phyloP scores from a whole-genome alignment of 2,329 filamentous ascomycete genomes.

The Cordyceps tenuipes region DNA sequence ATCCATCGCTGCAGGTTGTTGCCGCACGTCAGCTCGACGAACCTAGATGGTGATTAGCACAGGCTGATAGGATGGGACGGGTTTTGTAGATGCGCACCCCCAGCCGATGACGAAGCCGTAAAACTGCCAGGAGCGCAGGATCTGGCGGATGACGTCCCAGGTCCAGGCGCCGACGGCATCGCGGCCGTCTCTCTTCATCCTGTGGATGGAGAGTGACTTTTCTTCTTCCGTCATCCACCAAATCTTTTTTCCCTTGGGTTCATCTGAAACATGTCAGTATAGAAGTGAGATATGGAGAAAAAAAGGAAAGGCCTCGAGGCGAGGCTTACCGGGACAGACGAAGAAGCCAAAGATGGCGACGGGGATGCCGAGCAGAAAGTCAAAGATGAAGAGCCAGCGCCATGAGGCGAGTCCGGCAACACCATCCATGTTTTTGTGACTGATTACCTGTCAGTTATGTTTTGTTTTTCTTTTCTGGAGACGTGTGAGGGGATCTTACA shows the following conservation, averaged over 20 bases:
- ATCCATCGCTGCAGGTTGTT: conserved; percentile 12
- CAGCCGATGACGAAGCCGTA: conserved; percentile 13
- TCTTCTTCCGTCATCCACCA: conserved; percentile 14
- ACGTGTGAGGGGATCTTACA: conserved; percentile 15
- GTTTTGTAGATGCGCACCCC: background rate
- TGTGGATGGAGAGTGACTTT: background rate
- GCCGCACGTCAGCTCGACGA: conserved; percentile 11
- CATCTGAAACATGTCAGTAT: background rate
- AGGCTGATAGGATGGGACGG: no score
- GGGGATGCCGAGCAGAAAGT: conserved; percentile 29
- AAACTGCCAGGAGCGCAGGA: conserved; percentile 12
- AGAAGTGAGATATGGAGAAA: background rate
- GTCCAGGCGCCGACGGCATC: conserved; percentile 9
- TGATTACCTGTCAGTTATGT: background rate
- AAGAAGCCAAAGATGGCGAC: conserved; percentile 18
- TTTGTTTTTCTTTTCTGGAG: background rate
- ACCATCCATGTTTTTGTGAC: conserved; percentile 25
- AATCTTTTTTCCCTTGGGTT: conserved; percentile 11
- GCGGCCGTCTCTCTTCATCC: conserved; percentile 8
- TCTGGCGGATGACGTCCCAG: conserved; percentile 3
- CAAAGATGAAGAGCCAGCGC: conserved; percentile 32
- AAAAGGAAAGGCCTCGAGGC: background rate
- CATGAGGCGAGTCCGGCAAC: conserved; percentile 25
- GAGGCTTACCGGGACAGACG: conserved; percentile 8
- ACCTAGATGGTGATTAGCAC: background rate